A percentile compares a stretch with the other conserved stretches of the same genome.
Evolutionary conservation across 2,329 filamentous ascomycete genomes (phyloP).

Genomic region (Didymella segeticola): DNA sequence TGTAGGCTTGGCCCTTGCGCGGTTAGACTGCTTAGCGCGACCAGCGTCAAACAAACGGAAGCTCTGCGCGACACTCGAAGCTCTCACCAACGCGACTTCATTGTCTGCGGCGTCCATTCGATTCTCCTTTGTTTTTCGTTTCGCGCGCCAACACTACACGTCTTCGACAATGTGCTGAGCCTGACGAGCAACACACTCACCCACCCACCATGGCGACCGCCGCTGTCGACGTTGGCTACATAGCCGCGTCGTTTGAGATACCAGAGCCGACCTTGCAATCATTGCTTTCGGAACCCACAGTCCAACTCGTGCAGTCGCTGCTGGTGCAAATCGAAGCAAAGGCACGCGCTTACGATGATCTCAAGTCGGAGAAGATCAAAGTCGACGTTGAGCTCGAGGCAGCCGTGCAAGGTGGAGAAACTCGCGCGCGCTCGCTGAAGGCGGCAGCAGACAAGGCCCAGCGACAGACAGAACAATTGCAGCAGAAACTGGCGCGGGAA

Average conservation of each 20-base stretch:
- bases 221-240: slow-evolving; percentile 72
- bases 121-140: slow-evolving; percentile 19
- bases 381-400: slow-evolving; percentile 93
- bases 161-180: slow-evolving; percentile 34
- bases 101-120: slow-evolving; percentile 22
- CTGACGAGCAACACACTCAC: slow-evolving; percentile 17
- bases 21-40: slow-evolving; percentile 21
- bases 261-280: slow-evolving; percentile 68
- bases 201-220: slow-evolving; percentile 63
- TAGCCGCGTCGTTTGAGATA: slow-evolving; percentile 74
- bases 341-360: slow-evolving; percentile 79
- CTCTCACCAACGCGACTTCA: slow-evolving; percentile 19
- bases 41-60: slow-evolving; percentile 29
- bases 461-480: slow-evolving; percentile 81
- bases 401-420: slow-evolving; percentile 81
- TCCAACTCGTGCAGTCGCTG: slow-evolving; percentile 77
- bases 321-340: slow-evolving; percentile 78
- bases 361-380: slow-evolving; percentile 87
- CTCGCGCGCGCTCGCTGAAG: slow-evolving; percentile 82
- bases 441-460: slow-evolving; percentile 80
- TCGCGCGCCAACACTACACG: slow-evolving; percentile 6
- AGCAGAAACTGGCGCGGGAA: slow-evolving; percentile 81
- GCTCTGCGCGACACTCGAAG: slow-evolving; percentile 27
- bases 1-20: slow-evolving; percentile 19
- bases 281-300: slow-evolving; percentile 72